These are phyloP conservation scores for Phaeosphaeria sp. DNA, from an alignment of 2,329 filamentous ascomycete genomes.

Conservation along the genomic window DNA sequence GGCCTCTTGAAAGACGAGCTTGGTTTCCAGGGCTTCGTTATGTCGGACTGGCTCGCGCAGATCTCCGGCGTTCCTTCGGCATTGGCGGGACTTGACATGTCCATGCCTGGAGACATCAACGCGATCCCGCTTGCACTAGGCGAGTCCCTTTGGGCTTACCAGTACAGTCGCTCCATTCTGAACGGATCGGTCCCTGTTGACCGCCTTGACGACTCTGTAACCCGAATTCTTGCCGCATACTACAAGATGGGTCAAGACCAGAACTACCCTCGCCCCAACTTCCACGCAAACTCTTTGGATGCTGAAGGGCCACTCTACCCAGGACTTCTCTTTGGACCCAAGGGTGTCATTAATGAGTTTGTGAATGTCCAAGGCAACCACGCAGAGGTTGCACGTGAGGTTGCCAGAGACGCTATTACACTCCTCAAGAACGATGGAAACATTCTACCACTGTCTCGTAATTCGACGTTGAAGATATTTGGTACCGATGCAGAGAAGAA, in stretches of 20 bases:
- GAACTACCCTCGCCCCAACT: constrained; percentile 53
- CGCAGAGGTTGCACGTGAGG: constrained; percentile 56
- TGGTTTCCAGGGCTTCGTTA: constrained; percentile 87
- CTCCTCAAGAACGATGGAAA: constrained; percentile 69
- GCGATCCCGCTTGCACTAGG: constrained; percentile 45
- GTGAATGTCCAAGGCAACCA: constrained; percentile 65
- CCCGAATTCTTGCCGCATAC: constrained; percentile 85
- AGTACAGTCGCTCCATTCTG: constrained; percentile 77
- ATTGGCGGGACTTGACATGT: constrained; percentile 83
- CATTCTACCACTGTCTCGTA: constrained; percentile 55
- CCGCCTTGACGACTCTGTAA: constrained; percentile 86
- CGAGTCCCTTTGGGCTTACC: constrained; percentile 70
- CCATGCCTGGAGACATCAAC: constrained; percentile 75
- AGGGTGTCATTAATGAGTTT: constrained; percentile 72
- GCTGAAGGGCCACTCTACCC: constrained; percentile 45
- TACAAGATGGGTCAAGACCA: constrained; percentile 63
- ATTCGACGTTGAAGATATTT: constrained; percentile 43
- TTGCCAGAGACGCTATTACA: constrained; percentile 64
- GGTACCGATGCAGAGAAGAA: constrained; percentile 61
- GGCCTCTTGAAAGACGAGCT: constrained; percentile 85
- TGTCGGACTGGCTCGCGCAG: constrained; percentile 88
- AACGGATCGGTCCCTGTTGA: constrained; percentile 85
- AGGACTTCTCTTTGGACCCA: constrained; percentile 60
- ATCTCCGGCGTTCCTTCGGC: constrained; percentile 80
- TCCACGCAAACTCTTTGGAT: constrained; percentile 44